A percentile compares a stretch with the other conserved stretches of the same genome.
phyloP scores from a whole-genome alignment of 495 filamentous ascomycete genomes.

The Aspergillus homomorphus region DNA sequence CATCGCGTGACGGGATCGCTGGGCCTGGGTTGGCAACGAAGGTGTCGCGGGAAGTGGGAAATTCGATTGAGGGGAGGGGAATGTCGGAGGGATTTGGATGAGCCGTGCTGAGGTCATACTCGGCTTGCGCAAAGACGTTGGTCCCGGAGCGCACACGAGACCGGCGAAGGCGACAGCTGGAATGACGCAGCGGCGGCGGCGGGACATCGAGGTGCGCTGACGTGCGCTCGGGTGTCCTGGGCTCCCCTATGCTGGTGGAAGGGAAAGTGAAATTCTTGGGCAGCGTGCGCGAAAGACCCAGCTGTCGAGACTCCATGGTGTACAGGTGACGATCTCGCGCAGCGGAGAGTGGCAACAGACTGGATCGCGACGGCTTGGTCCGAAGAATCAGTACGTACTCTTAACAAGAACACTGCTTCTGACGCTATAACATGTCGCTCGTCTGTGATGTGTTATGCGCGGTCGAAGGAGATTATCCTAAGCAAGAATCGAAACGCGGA shows the following conservation, averaged over 20 bases:
- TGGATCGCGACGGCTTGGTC: neutral
- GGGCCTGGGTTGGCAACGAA: slow-evolving; percentile 20
- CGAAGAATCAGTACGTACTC: slow-evolving; percentile 8
- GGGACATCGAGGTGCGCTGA: slow-evolving; percentile 40
- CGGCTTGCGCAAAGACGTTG: slow-evolving; percentile 39
- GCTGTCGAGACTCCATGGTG: slow-evolving; percentile 49
- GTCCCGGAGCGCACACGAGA: slow-evolving; percentile 46
- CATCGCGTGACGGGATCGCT: slow-evolving; percentile 30
- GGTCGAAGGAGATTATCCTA: neutral
- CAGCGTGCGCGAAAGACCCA: slow-evolving; percentile 59
- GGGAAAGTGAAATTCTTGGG: slow-evolving; percentile 64
- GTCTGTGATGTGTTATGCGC: neutral
- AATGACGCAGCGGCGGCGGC: slow-evolving; percentile 51
- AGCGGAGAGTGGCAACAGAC: slow-evolving; percentile 3
- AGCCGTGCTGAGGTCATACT: slow-evolving; percentile 31
- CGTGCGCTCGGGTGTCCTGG: slow-evolving; percentile 57
- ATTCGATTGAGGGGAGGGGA: slow-evolving; percentile 61
- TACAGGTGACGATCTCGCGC: slow-evolving; percentile 9
- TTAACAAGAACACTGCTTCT: slow-evolving; percentile 17
- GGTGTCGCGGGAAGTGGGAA: slow-evolving; percentile 31
- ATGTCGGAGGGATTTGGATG: slow-evolving; percentile 37
- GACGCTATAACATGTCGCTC: slow-evolving; percentile 29
- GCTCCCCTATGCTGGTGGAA: slow-evolving; percentile 48
- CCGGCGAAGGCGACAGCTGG: slow-evolving; percentile 47
- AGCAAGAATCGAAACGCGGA: slow-evolving; percentile 4